Evolutionary conservation across 495 filamentous ascomycete genomes (phyloP).

Genomic region (Podospora fimiseda): DNA sequence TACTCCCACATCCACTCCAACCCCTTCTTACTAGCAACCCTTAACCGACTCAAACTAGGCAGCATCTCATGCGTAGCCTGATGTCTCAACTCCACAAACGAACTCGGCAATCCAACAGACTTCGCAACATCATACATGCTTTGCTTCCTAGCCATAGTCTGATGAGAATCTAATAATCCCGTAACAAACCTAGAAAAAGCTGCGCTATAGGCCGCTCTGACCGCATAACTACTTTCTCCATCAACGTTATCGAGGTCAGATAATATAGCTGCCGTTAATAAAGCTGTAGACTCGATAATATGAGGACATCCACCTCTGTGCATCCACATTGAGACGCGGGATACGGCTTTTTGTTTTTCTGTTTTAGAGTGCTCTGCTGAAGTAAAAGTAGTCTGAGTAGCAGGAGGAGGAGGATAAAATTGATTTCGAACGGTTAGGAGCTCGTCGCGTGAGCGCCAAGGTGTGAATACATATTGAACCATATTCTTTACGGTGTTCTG

Average conservation of each 20-base stretch:
- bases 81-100: constrained; percentile 86
- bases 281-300: constrained; percentile 72
- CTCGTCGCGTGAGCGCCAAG: constrained; percentile 64
- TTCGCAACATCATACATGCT: constrained; percentile 80
- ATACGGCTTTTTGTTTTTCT: constrained; percentile 35
- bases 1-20: constrained; percentile 82
- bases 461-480: constrained; percentile 72
- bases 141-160: constrained; percentile 59
- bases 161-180: constrained; percentile 70
- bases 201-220: constrained; percentile 41
- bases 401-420: constrained; percentile 51
- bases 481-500: constrained; percentile 28
- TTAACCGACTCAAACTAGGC: constrained; percentile 63
- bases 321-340: constrained; percentile 49
- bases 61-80: constrained; percentile 84
- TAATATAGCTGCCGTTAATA: constrained; percentile 67
- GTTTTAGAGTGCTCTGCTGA: not conserved
- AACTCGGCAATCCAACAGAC: constrained; percentile 67
- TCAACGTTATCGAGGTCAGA: constrained; percentile 40
- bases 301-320: constrained; percentile 72
- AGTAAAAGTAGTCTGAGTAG: not conserved
- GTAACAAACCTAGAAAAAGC: constrained; percentile 70
- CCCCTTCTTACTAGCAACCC: constrained; percentile 57
- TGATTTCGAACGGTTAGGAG: constrained; percentile 59
- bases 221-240: constrained; percentile 34